Evolutionary conservation across 1,284 basidiomycete genomes (phyloP).

Genomic region (Pascua guehoae): DNA sequence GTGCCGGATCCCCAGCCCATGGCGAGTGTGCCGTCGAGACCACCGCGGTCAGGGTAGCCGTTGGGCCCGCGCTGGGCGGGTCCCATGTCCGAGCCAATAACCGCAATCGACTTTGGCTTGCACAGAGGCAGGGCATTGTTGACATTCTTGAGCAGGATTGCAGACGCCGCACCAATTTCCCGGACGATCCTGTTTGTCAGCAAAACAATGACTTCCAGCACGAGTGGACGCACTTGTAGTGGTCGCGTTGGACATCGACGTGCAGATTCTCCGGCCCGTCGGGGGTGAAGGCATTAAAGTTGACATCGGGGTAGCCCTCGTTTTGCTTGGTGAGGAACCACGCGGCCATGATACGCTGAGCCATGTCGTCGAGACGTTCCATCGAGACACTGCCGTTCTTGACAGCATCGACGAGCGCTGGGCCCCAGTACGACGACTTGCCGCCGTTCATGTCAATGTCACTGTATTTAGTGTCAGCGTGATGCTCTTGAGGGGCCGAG

Average conservation of each 20-base stretch:
- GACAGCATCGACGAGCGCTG: constrained; percentile 23
- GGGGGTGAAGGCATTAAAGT: constrained; percentile 16
- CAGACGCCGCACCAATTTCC: constrained; percentile 44
- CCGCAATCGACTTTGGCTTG: constrained; percentile 54
- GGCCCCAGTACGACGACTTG: constrained; percentile 13
- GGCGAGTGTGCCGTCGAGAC: constrained; percentile 59
- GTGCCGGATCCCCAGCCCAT: constrained; percentile 78
- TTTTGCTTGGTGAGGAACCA: constrained; percentile 36
- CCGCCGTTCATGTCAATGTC: constrained; percentile 17
- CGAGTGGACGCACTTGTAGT: constrained; percentile 50
- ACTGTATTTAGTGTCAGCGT: constrained; percentile 1
- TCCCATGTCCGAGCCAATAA: constrained; percentile 68
- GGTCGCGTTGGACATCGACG: constrained; percentile 70
- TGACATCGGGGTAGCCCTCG: constrained; percentile 20
- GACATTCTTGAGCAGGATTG: constrained; percentile 69
- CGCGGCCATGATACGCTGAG: constrained; percentile 26
- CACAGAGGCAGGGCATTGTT: constrained; percentile 60
- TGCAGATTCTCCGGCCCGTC: constrained; percentile 53
- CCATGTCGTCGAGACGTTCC: constrained; percentile 36
- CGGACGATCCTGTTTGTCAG: constrained; percentile 13
- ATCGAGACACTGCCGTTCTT: constrained; percentile 26
- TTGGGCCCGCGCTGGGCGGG: constrained; percentile 68
- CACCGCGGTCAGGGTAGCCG: constrained; percentile 60
- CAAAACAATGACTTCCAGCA: no score
- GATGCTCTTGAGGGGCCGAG: not conserved